Evolutionary conservation across 2,329 filamentous ascomycete species (phyloP).

Genomic region (Dichotomopilus funicola): DNA sequence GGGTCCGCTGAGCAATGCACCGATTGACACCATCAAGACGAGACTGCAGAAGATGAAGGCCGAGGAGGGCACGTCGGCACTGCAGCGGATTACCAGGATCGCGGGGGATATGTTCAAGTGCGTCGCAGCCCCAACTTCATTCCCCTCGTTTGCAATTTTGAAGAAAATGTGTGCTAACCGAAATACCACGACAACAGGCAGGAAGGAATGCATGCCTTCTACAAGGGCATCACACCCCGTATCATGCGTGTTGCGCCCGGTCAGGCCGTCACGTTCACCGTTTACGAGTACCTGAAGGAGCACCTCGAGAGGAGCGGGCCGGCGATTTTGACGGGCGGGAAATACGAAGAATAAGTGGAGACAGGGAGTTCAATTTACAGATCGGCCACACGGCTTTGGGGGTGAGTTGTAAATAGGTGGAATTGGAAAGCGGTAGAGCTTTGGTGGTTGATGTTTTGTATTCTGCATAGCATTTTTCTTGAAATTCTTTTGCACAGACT

Average conservation of each 20-base stretch:
- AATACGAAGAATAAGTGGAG: constrained; percentile 56
- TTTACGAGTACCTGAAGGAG: constrained; percentile 71
- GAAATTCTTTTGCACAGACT: no score
- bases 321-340: constrained; percentile 51
- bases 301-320: constrained; percentile 62
- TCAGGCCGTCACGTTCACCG: constrained; percentile 72
- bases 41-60: constrained; percentile 85
- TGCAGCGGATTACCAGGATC: constrained; percentile 72
- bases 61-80: constrained; percentile 70
- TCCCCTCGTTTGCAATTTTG: neutral
- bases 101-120: constrained; percentile 77
- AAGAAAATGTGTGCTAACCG: neutral
- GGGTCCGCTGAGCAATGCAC: constrained; percentile 92
- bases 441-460: no score
- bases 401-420: no score
- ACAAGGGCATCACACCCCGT: constrained; percentile 96
- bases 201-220: constrained; percentile 91
- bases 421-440: no score
- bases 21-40: constrained; percentile 99
- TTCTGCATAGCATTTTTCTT: no score
- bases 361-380: no score
- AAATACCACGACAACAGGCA: constrained; percentile 48
- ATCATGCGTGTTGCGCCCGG: constrained; percentile 97
- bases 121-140: constrained; percentile 25
- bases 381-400: no score